Percentiles rank a stretch among this genome's conserved stretches.
Evolutionary conservation across 306 rosid species (phyloP).

Genomic region (Hippophae tibetana): DNA sequence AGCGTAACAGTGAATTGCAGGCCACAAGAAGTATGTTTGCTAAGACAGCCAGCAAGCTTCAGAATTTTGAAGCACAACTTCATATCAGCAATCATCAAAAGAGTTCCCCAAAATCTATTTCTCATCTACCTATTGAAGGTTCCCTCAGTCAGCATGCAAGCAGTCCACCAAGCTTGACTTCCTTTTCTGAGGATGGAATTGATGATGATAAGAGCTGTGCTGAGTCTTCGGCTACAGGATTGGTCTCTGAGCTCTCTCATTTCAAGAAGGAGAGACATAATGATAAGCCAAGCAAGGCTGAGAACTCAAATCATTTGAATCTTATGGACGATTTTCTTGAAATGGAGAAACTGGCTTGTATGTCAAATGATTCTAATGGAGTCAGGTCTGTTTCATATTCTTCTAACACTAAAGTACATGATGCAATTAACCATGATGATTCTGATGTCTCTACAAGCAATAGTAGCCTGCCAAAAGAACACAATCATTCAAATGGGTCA

Average conservation of each 20-base stretch:
- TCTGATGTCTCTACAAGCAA: constrained; percentile 23
- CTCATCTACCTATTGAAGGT: constrained; percentile 50
- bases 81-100: constrained; percentile 51
- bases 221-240: constrained; percentile 61
- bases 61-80: constrained; percentile 60
- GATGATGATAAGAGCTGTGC: constrained; percentile 71
- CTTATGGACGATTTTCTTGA: constrained; percentile 99
- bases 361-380: constrained; percentile 53
- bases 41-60: constrained; percentile 73
- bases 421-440: constrained; percentile 27
- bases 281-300: constrained; percentile 50
- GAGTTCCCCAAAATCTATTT: constrained; percentile 62
- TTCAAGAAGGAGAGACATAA: constrained; percentile 44
- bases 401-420: constrained; percentile 30
- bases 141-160: constrained; percentile 63
- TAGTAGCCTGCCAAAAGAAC: constrained; percentile 33
- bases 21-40: constrained; percentile 87
- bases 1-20: constrained; percentile 93
- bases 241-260: constrained; percentile 51
- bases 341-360: constrained; percentile 89
- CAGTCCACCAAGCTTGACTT: constrained; percentile 70
- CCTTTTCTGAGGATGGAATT: constrained; percentile 91
- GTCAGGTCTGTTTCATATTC: constrained; percentile 31
- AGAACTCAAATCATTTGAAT: constrained; percentile 58
- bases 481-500: constrained; percentile 22